phyloP scores from a whole-genome alignment of 176 grass and related monocot genomes.

The Carex cristatella region DNA sequence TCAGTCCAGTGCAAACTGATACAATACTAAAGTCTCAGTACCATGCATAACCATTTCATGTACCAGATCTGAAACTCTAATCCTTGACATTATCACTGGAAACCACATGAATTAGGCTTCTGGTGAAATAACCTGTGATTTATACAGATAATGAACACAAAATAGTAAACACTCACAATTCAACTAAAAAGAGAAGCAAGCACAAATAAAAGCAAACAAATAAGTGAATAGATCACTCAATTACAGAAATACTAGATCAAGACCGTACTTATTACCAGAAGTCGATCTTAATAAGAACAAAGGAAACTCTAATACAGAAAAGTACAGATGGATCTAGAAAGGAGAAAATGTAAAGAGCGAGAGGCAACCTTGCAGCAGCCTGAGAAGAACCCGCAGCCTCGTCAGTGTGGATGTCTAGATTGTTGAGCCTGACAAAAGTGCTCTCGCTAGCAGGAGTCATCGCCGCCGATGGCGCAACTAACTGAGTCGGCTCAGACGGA shows the following conservation, averaged over 20 bases:
- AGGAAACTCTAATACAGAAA: background rate
- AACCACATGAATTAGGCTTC: background rate
- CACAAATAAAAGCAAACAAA: background rate
- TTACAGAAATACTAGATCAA: background rate
- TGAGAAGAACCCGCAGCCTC: conserved; percentile 53
- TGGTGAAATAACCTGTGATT: background rate
- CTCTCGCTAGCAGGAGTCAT: conserved; percentile 72
- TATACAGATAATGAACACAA: background rate
- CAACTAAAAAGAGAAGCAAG: background rate
- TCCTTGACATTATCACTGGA: background rate
- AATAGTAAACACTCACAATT: background rate
- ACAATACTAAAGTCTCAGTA: background rate
- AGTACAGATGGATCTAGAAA: conserved; percentile 1
- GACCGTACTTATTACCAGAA: background rate
- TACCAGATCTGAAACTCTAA: background rate
- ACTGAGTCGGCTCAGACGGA: conserved; percentile 41
- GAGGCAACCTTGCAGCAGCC: conserved; percentile 45
- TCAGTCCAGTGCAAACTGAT: background rate
- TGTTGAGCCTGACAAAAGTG: conserved; percentile 56
- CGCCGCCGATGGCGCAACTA: conserved; percentile 29
- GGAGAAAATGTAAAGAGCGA: background rate
- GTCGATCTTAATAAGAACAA: background rate
- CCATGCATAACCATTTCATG: background rate
- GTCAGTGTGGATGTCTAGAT: conserved; percentile 59
- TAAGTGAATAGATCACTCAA: background rate